phyloP scores from a whole-genome alignment of 1,139 yeast species.

The Yamadazyma dendronema region DNA sequence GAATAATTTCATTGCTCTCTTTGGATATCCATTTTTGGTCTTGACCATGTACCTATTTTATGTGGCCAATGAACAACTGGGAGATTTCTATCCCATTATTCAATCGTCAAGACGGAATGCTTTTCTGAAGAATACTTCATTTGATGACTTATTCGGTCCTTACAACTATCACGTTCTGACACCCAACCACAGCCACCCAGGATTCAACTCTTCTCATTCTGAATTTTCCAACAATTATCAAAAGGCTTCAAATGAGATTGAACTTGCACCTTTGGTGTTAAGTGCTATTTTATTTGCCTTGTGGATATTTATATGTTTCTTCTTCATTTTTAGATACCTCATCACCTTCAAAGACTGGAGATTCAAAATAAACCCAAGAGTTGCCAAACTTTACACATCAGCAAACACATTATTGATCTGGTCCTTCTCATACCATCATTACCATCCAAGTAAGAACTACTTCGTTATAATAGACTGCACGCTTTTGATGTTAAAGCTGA shows the following conservation, averaged over 20 bases:
- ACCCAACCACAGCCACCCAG: neutral
- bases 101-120: slow-evolving; percentile 20
- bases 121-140: slow-evolving; percentile 27
- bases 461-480: slow-evolving; percentile 37
- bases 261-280: slow-evolving; percentile 19
- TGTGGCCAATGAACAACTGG: too few relatives aligned
- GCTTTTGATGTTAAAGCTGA: slow-evolving; percentile 30
- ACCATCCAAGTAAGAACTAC: slow-evolving; percentile 41
- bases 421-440: slow-evolving; percentile 45
- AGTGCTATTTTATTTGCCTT: slow-evolving; percentile 32
- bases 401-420: slow-evolving; percentile 46
- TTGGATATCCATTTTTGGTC: slow-evolving; percentile 47
- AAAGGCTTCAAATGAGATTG: slow-evolving; percentile 3
- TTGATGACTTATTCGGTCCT: slow-evolving; percentile 24
- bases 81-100: too few relatives aligned
- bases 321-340: slow-evolving; percentile 33
- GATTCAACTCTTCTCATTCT: neutral
- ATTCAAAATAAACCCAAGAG: slow-evolving; percentile 19
- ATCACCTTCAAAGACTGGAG: slow-evolving; percentile 18
- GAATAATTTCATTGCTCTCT: slow-evolving; percentile 31
- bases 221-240: neutral
- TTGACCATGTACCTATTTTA: slow-evolving; percentile 39
- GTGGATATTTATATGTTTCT: slow-evolving; percentile 31
- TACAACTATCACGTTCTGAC: neutral
- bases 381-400: slow-evolving; percentile 46